Evolutionary conservation across 169 alveolate genomes (phyloP).

Genomic region (Eimeria falciformis): DNA sequence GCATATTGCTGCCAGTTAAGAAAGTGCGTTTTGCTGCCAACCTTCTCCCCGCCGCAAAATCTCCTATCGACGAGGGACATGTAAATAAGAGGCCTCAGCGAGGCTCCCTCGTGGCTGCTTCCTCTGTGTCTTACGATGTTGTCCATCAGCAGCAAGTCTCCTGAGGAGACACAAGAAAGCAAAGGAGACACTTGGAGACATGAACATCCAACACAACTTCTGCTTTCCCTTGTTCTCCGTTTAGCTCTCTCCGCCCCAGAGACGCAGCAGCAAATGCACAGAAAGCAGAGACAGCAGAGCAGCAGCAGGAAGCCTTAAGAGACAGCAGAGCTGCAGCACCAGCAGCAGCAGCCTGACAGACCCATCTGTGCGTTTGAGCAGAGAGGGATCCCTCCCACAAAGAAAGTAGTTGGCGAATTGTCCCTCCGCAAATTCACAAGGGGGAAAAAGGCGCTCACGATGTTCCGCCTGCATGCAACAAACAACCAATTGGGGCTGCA

Average conservation of each 20-base stretch:
- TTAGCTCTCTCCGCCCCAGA: background rate
- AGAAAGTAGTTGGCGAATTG: constrained; percentile 76
- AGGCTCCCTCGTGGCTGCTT: constrained; percentile 23
- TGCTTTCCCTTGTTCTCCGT: background rate
- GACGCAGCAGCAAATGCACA: background rate
- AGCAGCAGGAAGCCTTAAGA: background rate
- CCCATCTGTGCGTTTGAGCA: constrained; percentile 62
- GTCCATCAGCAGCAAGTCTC: constrained; percentile 64
- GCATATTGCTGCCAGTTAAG: constrained; percentile 42
- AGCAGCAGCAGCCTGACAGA: background rate
- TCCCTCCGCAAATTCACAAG: constrained; percentile 59
- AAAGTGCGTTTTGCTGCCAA: constrained; percentile 68
- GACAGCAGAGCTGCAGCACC: too few relatives aligned
- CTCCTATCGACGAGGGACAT: constrained; percentile 60
- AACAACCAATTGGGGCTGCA: background rate
- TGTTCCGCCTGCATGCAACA: constrained; percentile 66
- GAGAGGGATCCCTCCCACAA: constrained; percentile 20
- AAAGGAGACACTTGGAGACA: background rate
- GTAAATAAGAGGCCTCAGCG: constrained; percentile 63
- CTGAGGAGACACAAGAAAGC: too few relatives aligned
- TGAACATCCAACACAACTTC: too few relatives aligned
- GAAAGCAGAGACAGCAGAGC: background rate
- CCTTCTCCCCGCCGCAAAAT: constrained; percentile 21
- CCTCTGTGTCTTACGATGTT: constrained; percentile 67
- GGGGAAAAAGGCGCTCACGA: constrained; percentile 75